Evolutionary conservation across 169 alveolate species (phyloP).

Genomic region (Babesia gibsoni): DNA sequence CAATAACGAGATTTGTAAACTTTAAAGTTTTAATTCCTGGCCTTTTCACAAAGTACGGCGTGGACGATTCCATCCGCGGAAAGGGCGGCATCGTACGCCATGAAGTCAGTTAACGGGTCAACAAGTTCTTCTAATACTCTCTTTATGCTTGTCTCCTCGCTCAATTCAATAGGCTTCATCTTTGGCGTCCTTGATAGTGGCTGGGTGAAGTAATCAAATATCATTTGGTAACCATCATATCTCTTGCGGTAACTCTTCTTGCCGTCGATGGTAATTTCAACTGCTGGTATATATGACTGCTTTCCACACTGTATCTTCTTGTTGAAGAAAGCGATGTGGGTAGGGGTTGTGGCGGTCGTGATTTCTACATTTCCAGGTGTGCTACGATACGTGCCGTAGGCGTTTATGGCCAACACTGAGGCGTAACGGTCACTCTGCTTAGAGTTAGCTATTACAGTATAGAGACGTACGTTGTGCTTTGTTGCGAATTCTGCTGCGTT

Average conservation of each 20-base stretch:
- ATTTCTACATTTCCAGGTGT: background rate
- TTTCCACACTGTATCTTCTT: constrained; percentile 5
- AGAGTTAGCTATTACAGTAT: background rate
- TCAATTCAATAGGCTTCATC: background rate
- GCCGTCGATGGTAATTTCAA: background rate
- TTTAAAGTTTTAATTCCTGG: background rate
- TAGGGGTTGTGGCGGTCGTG: background rate
- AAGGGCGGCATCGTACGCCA: background rate
- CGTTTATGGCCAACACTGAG: background rate
- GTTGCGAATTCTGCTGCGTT: constrained; percentile 5
- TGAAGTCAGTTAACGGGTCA: background rate
- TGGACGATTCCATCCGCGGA: background rate
- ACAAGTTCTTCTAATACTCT: background rate
- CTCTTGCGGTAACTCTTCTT: background rate
- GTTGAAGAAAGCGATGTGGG: constrained; percentile 10
- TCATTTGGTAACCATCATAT: background rate
- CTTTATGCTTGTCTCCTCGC: too few relatives aligned
- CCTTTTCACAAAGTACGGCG: background rate
- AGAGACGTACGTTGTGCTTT: background rate
- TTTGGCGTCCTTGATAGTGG: background rate
- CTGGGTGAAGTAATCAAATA: background rate
- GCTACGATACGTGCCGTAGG: background rate
- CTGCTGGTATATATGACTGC: background rate
- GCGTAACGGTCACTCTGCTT: background rate
- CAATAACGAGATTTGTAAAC: background rate